phyloP scores from a whole-genome alignment of 257 asterid species.

The Solanum microdontum region DNA sequence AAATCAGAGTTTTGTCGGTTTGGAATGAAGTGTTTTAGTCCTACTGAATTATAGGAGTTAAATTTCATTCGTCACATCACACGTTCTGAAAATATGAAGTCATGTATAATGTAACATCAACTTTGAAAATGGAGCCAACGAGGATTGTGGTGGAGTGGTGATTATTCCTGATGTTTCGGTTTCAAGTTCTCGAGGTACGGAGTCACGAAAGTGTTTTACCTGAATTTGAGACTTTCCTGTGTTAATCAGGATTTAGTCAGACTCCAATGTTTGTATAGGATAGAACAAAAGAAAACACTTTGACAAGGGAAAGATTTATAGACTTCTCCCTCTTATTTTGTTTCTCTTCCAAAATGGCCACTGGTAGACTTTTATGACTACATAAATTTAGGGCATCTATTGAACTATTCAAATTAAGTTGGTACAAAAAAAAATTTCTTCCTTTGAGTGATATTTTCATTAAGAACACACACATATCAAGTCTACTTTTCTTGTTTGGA shows the following conservation, averaged over 20 bases:
- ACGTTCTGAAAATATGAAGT: not conserved
- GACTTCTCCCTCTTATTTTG: not conserved
- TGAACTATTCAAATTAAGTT: not conserved
- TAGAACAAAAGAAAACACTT: not conserved
- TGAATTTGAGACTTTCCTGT: too few species aligned
- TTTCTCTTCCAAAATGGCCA: not conserved
- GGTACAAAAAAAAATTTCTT: not conserved
- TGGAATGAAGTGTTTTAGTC: not conserved
- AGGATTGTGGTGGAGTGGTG: too few species aligned
- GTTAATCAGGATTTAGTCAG: not conserved
- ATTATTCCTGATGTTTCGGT: too few species aligned
- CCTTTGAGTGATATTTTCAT: not conserved
- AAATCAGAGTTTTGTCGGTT: not conserved
- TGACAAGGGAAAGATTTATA: not conserved
- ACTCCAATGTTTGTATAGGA: too few species aligned
- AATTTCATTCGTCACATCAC: not conserved
- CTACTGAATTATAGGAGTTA: not conserved
- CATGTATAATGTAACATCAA: not conserved
- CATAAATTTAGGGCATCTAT: not conserved
- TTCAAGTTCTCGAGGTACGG: rapidly evolving
- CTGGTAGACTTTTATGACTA: not conserved
- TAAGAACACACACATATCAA: not conserved
- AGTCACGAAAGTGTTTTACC: not conserved
- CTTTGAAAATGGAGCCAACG: not conserved
- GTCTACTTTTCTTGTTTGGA: not conserved